Base-by-base conservation (phyloP, 352 stramenopile genomes). In the Plasmopara viticola region DNA sequence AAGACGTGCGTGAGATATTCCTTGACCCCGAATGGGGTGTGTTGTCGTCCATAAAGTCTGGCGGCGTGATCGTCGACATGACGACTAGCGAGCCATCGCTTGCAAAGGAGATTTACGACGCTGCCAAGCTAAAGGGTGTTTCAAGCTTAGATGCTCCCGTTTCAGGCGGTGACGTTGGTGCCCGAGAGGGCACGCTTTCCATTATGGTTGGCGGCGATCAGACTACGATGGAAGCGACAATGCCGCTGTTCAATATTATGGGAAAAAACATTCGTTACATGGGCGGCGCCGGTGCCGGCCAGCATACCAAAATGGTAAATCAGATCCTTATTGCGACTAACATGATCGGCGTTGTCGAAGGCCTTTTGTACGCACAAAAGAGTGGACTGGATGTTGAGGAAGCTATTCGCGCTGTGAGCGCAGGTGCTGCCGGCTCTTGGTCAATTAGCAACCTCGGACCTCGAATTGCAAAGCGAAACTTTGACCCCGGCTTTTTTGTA, bases 251-350 rank as follows among this genome's bases (percentile, higher is more conserved):
- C 50, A 74, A 90, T 28, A 62, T 95, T 48, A 90, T 96, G 84
- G 87, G 87, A 54, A 94, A 90, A 62, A 96, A 96, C 53, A 90
- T 96, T 29, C 80, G 84, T 30, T 83, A 95, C 68, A 94, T 95
- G 79, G 87, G 87, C 18, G 70, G 69, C 0, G 58, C 85, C 9
- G 87, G 85, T 6, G 82, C 83, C 28, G 87, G 87, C 5, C 84
- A 95, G 55, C 78, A 94, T 66, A 94, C 87, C 44, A 96, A 96
- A 72, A 95, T 95, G 83, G 84, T 96, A 28, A 96, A 96, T 68
- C 87, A 97, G 58, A 88, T 92, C 52, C 59, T 91, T 48, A 93
- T 93, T 40, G 76, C 82, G n/a, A 90, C 79, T 46, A 90, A 90
- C 60, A 93, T 93, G 82, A 92, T 95, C 52, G 87, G 86, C 37